Base-by-base conservation (phyloP, 1,284 basidiomycete species). In the Bjerkandera adusta region DNA sequence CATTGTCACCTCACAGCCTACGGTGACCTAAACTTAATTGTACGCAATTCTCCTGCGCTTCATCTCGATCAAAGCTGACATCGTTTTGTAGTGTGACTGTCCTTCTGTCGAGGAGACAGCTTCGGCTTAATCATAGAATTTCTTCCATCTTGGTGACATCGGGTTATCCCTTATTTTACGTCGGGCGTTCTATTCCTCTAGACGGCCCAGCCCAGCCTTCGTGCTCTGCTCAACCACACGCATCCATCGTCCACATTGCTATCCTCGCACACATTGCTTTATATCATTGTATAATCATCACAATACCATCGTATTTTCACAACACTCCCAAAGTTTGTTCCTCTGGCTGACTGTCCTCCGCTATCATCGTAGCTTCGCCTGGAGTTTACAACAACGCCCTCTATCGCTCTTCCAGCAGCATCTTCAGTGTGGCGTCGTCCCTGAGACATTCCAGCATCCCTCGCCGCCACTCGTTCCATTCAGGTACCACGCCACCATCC, bases 11-110 rank as follows among this genome's bases (percentile, higher is more conserved):
- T 34, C 34, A 22, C 49, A 88, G 85, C 86, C 5, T 92, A 86
- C 59, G 90, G 90, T 37, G 90, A 93, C 63, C 68, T 88, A 48
- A 86, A 92, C 62, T 73, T 91, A 24, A 72, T 90, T 61, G 87
- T 89, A 60, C 75, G 87, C 79, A 7, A 5, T 1, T 36, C n/a
- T 26, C 12, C 10, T 24, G 25, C 15, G 48, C 5, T 22, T 30
- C 22, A 34, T 6, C 27, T 13, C 18, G 38, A 21, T 11, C 2
- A 37, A 2, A 20, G 32, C 25, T 36, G 49, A 46, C 33, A 42
- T 50, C 5, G 48, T 15, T 49, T 18, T 48, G 11, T 50, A 88
- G 84, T 97, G 92, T 63, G 89, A 94, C 64, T 97, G 92, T 59
- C 89, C 90, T 25, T 79, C 86, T 3, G 92, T 95, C 37, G 91